Percentiles rank a stretch among this genome's conserved stretches.
Evolutionary conservation across 2,329 filamentous ascomycete genomes (phyloP).

Genomic region (Cordyceps cicadae): DNA sequence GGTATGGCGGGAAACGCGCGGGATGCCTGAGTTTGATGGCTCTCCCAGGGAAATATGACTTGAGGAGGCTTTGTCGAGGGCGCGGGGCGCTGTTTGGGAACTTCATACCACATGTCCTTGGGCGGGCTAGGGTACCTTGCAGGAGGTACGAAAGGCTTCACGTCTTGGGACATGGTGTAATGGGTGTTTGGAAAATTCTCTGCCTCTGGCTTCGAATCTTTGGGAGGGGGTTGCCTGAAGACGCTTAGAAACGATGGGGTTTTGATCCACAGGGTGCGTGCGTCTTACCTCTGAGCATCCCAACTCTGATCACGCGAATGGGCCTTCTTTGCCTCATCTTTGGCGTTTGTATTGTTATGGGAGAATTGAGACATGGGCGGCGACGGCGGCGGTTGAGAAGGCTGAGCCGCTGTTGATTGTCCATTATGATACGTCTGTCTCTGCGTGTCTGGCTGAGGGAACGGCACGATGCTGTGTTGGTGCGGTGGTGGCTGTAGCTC

Average conservation of each 20-base stretch:
- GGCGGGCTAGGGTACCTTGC: slow-evolving; percentile 73
- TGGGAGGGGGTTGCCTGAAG: slow-evolving; percentile 52
- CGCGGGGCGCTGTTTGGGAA: slow-evolving; percentile 57
- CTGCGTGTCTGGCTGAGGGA: neutral
- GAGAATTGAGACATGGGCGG: neutral
- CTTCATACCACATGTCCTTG: slow-evolving; percentile 79
- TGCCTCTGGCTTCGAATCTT: slow-evolving; percentile 72
- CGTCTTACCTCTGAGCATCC: slow-evolving; percentile 46
- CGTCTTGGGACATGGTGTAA: slow-evolving; percentile 77
- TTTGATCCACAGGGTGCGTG: neutral
- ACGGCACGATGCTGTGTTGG: slow-evolving; percentile 9
- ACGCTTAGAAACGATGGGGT: slow-evolving; percentile 14
- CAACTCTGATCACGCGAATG: slow-evolving; percentile 31
- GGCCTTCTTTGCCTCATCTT: slow-evolving; percentile 16
- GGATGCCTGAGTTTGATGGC: slow-evolving; percentile 50
- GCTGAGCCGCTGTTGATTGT: neutral
- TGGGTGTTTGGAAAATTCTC: slow-evolving; percentile 68
- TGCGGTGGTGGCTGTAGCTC: neutral
- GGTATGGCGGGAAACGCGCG: slow-evolving; percentile 47
- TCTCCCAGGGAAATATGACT: slow-evolving; percentile 89
- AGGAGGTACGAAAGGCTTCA: slow-evolving; percentile 68
- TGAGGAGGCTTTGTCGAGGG: slow-evolving; percentile 46
- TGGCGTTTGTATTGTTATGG: slow-evolving; percentile 13
- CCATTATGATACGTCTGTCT: neutral
- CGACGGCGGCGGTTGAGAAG: neutral